phyloP scores from a whole-genome alignment of 805 yeast genomes.

The Cyberlindnera euphorbiae region DNA sequence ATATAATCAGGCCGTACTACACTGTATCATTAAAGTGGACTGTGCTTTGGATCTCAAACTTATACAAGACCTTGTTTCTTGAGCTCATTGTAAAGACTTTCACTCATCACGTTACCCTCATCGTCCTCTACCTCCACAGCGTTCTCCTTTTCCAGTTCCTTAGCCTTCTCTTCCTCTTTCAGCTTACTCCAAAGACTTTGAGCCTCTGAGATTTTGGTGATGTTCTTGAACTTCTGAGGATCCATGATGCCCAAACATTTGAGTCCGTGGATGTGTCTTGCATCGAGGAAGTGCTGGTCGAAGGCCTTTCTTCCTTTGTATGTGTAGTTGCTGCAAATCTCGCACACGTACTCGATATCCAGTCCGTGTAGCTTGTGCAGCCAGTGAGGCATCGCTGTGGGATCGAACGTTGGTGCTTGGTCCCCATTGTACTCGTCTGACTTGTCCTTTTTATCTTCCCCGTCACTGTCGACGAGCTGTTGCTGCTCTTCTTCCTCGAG shows the following conservation, averaged over 20 bases:
- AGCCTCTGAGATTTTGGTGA: conserved; percentile 68
- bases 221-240: conserved; percentile 53
- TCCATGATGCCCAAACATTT: conserved; percentile 61
- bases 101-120: conserved; percentile 89
- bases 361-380: conserved; percentile 85
- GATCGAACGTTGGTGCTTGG: conserved; percentile 87
- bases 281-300: conserved; percentile 69
- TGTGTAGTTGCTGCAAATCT: conserved; percentile 72
- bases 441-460: conserved; percentile 33
- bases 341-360: conserved; percentile 68
- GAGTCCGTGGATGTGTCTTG: conserved; percentile 70
- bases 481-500: conserved; percentile 27
- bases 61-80: conserved; percentile 81
- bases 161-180: conserved; percentile 17
- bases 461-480: conserved; percentile 11
- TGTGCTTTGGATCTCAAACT: not conserved
- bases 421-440: conserved; percentile 11
- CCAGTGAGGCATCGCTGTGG: conserved; percentile 92
- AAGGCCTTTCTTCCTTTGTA: conserved; percentile 73
- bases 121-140: conserved; percentile 84
- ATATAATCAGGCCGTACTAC: too few species aligned
- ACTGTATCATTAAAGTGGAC: too few species aligned
- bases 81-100: conserved; percentile 75
- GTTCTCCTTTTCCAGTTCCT: conserved; percentile 35
- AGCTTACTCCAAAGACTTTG: conserved; percentile 47